These are phyloP conservation scores for Oxalis stricta DNA, from an alignment of 441 rosid species.

Conservation along the genomic window DNA sequence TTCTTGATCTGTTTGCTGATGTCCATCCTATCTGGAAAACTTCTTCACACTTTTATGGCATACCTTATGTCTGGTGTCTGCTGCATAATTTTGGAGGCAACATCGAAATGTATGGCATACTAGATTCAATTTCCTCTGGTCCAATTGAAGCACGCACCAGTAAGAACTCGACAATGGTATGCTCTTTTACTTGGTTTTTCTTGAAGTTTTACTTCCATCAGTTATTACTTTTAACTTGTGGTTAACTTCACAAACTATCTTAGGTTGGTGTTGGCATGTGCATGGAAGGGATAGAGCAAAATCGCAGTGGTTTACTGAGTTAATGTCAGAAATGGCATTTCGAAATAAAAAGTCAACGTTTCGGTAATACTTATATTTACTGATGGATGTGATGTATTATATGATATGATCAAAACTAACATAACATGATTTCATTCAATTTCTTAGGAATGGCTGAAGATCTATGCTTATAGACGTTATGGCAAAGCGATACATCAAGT, in stretches of 20 bases:
- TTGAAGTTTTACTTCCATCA: no score
- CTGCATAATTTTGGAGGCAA: slow-evolving; percentile 96
- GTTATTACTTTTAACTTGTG: no score
- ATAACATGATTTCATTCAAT: no score
- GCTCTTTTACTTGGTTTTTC: background rate
- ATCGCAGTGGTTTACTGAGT: slow-evolving; percentile 88
- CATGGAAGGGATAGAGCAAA: slow-evolving; percentile 97
- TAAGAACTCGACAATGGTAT: slow-evolving; percentile 85
- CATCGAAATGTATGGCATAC: slow-evolving; percentile 80
- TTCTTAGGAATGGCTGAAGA: slow-evolving; percentile 73
- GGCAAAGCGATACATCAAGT: slow-evolving; percentile 49
- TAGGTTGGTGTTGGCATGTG: slow-evolving; percentile 98
- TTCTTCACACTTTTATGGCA: slow-evolving; percentile 79
- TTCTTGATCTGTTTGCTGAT: slow-evolving; percentile 91
- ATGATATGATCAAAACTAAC: background rate
- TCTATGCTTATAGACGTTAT: slow-evolving; percentile 66
- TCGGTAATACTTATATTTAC: slow-evolving; percentile 35
- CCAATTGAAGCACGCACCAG: slow-evolving; percentile 76
- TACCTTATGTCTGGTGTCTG: slow-evolving; percentile 96
- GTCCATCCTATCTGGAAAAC: slow-evolving; percentile 76
- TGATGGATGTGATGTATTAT: no score
- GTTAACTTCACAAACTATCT: no score
- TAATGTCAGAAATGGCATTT: slow-evolving; percentile 95
- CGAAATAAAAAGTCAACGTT: slow-evolving; percentile 53
- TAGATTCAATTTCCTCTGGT: slow-evolving; percentile 79